Base-by-base conservation (phyloP, 2,329 filamentous ascomycete species). In the Sporothrix dimorphospora region DNA sequence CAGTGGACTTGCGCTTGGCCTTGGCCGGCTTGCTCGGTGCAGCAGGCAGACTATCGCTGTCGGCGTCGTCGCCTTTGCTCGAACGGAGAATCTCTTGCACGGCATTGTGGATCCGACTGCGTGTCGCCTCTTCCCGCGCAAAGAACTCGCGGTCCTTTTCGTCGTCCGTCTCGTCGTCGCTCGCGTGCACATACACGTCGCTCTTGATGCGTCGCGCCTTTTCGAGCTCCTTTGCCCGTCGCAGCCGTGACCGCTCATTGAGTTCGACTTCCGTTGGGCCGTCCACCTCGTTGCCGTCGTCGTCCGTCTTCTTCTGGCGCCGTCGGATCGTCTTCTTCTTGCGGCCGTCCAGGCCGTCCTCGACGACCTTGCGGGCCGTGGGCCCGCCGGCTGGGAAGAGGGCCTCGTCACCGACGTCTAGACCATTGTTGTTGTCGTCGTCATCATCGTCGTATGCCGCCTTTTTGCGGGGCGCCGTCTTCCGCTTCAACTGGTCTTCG, bases 111-210 rank as follows among this genome's bases (percentile, higher is more conserved):
- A 84, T 82, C 65, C 86, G 86, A 75, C 88, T 85, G 66, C 92
- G 85, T 73, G 91, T 85, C 19, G 80, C 81, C 79, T 91, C 89
- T 81, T 98, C 94, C 19, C 88, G 86, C 2, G 87, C 89, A 81
- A 95, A 98, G 81, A 98, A 98, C 24, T 88, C 89, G 27, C 84
- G 81, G 67, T 86, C 85, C 19, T 92, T 88, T 72, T 89, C 88
- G 63, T 94, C 93, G 77, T 97, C 94, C n/a, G 88, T 91, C 76
- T 97, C 94, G 70, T 98, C 96, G 79, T 98, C 96, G 76, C 92
- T 94, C 49, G 91, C 90, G 72, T 91, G 88, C 68, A 99, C 92
- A 77, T 90, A 95, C 51, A 95, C 82, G 30, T 91, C 90, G 77
- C 92, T 97, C 84, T 98, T 98, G 82, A 96, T 92, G 79, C 91